phyloP scores from a whole-genome alignment of 176 grass and related monocot genomes.

The Paspalum vaginatum region DNA sequence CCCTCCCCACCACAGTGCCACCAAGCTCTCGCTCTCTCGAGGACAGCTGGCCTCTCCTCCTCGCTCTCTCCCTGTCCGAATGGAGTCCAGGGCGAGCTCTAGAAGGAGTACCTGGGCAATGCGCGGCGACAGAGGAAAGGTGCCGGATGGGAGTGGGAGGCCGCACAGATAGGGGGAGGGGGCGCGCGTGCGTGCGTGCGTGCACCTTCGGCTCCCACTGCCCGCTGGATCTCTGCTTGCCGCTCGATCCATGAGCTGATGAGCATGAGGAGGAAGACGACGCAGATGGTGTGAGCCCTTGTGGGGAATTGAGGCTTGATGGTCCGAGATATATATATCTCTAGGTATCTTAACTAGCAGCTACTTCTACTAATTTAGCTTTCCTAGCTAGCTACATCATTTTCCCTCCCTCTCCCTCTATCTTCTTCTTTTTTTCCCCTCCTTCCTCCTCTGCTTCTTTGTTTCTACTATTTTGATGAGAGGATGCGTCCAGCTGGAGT shows the following conservation, averaged over 20 bases:
- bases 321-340: slow-evolving; percentile 77
- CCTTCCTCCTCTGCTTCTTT: background rate
- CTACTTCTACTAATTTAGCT: slow-evolving; percentile 33
- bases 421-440: background rate
- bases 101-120: slow-evolving; percentile 21
- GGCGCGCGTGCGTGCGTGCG: background rate
- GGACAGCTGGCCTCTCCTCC: background rate
- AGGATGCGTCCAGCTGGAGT: slow-evolving; percentile 32
- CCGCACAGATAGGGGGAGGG: slow-evolving; percentile 33
- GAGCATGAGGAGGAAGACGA: slow-evolving; percentile 43
- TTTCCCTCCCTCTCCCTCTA: background rate
- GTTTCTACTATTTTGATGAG: slow-evolving; percentile 25
- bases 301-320: slow-evolving; percentile 79
- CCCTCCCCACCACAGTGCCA: too few relatives aligned
- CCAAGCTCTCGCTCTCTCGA: background rate
- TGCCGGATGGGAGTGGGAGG: background rate
- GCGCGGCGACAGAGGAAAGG: background rate
- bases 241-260: slow-evolving; percentile 27
- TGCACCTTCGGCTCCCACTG: slow-evolving; percentile 43
- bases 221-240: slow-evolving; percentile 22
- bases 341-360: slow-evolving; percentile 52
- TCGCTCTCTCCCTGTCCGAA: background rate
- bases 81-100: slow-evolving; percentile 36
- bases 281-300: slow-evolving; percentile 49
- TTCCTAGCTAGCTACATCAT: slow-evolving; percentile 30